These are phyloP conservation scores for Aureobasidium sp. DNA, from an alignment of 2,329 filamentous ascomycete genomes.

Conservation along the genomic window DNA sequence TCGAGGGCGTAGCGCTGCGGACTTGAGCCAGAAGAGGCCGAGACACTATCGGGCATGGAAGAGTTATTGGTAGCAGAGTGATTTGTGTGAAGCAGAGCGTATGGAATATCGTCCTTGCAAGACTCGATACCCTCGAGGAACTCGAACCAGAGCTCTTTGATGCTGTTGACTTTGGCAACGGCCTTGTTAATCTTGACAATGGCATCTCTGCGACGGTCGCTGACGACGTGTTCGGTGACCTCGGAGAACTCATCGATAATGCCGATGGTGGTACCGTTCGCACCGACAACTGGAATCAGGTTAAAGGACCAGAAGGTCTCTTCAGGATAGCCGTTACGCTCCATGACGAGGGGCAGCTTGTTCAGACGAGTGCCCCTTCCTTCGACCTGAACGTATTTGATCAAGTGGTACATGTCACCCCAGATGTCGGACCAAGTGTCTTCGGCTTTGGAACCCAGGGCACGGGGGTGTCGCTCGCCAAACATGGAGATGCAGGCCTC, in stretches of 20 bases:
- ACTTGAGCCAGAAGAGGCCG: background rate
- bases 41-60: background rate
- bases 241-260: constrained; percentile 18
- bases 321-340: constrained; percentile 25
- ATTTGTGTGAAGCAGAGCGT: constrained; percentile 18
- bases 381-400: constrained; percentile 21
- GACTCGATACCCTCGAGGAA: constrained; percentile 17
- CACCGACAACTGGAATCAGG: constrained; percentile 23
- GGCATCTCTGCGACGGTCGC: constrained; percentile 15
- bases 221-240: constrained; percentile 15
- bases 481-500: constrained; percentile 30
- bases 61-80: background rate
- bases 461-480: constrained; percentile 24
- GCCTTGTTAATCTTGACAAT: constrained; percentile 14
- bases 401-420: constrained; percentile 10
- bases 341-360: constrained; percentile 21
- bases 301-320: constrained; percentile 27
- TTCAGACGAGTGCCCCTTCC: constrained; percentile 21
- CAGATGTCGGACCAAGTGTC: constrained; percentile 17
- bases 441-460: constrained; percentile 19
- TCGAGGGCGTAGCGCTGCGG: constrained; percentile 1
- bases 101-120: constrained; percentile 17
- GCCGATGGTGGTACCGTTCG: constrained; percentile 14
- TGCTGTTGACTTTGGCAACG: constrained; percentile 6
- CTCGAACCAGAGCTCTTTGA: constrained; percentile 18